These are phyloP conservation scores for Zoysia pacifica DNA, from an alignment of 176 grass and related monocot species.

Conservation along the genomic window DNA sequence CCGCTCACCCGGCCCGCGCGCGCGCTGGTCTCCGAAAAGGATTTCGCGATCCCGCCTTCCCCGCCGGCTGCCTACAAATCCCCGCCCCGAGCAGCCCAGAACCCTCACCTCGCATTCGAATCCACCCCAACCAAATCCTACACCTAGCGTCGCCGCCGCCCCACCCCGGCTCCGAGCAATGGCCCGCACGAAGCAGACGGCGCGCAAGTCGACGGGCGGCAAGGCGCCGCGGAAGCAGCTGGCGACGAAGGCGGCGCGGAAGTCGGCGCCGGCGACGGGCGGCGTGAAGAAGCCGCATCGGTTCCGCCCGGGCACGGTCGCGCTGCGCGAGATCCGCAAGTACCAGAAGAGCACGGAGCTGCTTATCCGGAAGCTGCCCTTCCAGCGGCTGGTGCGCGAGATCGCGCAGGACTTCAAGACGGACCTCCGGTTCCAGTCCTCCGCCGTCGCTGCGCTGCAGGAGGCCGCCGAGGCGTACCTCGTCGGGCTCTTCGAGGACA, in stretches of 20 bases:
- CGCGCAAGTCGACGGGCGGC: constrained; percentile 63
- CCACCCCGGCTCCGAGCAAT: constrained; percentile 10
- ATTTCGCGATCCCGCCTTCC: no score
- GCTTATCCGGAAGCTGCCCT: constrained; percentile 82
- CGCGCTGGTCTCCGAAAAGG: no score
- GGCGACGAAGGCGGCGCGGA: constrained; percentile 68
- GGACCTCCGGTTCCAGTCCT: constrained; percentile 74
- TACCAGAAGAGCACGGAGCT: constrained; percentile 99
- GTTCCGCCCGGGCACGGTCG: constrained; percentile 70
- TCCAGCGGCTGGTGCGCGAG: constrained; percentile 78
- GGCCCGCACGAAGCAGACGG: constrained; percentile 77
- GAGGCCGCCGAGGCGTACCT: constrained; percentile 83
- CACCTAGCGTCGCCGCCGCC: no score
- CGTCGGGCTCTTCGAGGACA: constrained; percentile 79
- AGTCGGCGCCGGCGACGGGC: constrained; percentile 60
- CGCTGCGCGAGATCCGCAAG: constrained; percentile 76
- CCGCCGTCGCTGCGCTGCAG: constrained; percentile 69
- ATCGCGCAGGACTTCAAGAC: constrained; percentile 97
- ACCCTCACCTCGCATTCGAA: no score
- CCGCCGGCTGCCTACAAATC: no score
- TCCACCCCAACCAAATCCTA: no score
- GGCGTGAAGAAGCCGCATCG: constrained; percentile 61
- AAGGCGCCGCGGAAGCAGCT: constrained; percentile 81
- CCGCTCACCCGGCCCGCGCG: no score
- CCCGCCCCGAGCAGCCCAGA: no score